Base-by-base conservation (phyloP, 1,284 basidiomycete species). In the Trichosporon sp. region DNA sequence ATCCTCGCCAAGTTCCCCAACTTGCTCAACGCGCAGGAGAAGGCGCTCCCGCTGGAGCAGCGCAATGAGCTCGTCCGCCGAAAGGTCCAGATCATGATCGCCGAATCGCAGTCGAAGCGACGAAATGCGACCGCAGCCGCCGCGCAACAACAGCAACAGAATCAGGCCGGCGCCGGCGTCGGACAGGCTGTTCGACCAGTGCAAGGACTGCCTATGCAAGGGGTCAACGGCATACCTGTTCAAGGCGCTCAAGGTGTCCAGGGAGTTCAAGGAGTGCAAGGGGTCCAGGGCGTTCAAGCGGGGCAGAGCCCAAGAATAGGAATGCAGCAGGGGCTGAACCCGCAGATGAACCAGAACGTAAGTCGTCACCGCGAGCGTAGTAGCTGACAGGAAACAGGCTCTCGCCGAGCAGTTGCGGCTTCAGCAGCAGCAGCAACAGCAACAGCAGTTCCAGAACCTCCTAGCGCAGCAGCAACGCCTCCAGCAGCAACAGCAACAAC, bases 1-100 rank as follows among this genome's bases (percentile, higher is more conserved):
- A 36, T 73, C 34, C 62, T 73, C 54, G 46, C 54, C 27, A 68
- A 65, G 59, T 70, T 70, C 37, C 73, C 73, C 8, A 34, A 68
- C 36, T 31, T 76, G 31, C 68, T 78, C n/a, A 68, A 66, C 5
- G 67, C 71, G 1, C 68, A 63, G 9, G 76, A 78, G 62, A 65
- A 62, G 52, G 56, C 63, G 21, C 59, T 78, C 11, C 74, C 76
- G 11, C 11, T 25, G 40, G 44, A 74, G 58, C n/a, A 74, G 62
- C 62, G 63, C 66, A 67, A 70, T 65, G 44, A 74, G 64, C 46
- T 75, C 67, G 62, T 76, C 66, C 65, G 71, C 63, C 34, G 72
- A 66, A 31, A 71, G 63, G 63, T 76, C 63, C 25, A 71, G 62
- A 13, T 44, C 34, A 36, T 65, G 36, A 13, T 65, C n/a, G 33